Evolutionary conservation across 805 yeast genomes (phyloP).

Genomic region (Candida ovalis): DNA sequence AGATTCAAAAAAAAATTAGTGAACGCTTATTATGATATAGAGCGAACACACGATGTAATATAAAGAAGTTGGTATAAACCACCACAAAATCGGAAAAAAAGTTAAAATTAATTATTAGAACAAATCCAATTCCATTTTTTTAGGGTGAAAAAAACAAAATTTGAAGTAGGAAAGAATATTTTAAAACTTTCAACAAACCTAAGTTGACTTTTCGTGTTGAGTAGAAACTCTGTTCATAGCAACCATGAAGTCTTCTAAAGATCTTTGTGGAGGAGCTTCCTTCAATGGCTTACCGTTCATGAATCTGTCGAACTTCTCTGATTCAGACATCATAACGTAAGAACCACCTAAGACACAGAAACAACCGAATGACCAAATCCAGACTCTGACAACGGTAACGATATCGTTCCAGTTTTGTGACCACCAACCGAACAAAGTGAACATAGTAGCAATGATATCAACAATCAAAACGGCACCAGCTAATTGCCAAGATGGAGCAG

Average conservation of each 20-base stretch:
- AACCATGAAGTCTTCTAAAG: constrained; percentile 78
- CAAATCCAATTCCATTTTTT: not conserved
- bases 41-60: not conserved
- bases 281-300: constrained; percentile 76
- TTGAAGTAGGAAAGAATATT: not conserved
- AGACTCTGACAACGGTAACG: constrained; percentile 89
- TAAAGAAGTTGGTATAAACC: not conserved
- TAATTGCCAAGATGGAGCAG: constrained; percentile 94
- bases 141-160: not conserved
- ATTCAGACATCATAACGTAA: constrained; percentile 86
- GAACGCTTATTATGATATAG: not conserved
- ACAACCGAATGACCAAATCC: constrained; percentile 95
- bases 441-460: constrained; percentile 88
- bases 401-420: constrained; percentile 96
- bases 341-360: constrained; percentile 97
- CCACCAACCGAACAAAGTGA: constrained; percentile 96
- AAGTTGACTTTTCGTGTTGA: constrained; percentile 79
- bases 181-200: constrained; percentile 21
- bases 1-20: not conserved
- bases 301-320: constrained; percentile 74
- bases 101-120: not conserved
- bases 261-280: constrained; percentile 58
- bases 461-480: constrained; percentile 89
- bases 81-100: not conserved
- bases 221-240: constrained; percentile 88